Evolutionary conservation across 129 eudicot species (phyloP), one percentile per base, ranked within the genome.

Genomic region (Tanacetum coccineum): DNA sequence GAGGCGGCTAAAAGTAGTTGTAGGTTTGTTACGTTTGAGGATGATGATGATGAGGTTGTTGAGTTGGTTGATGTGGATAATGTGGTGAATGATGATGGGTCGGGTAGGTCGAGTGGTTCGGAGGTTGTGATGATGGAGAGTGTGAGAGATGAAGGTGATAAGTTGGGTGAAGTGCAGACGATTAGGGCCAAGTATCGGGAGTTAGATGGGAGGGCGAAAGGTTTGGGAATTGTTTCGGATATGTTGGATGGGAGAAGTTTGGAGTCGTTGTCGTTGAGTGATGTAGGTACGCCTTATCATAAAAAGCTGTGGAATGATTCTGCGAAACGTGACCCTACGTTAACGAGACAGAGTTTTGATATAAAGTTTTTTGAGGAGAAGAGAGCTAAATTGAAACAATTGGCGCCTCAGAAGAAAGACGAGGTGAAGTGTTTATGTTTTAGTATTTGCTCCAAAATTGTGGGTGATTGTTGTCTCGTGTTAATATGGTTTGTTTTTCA

Each of bases 101-200:
- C 83, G 0, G 78, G 81, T 73, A 64, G 78, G 20, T 81, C 83
- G 0, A 76, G 81, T 73, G 68, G 76, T 20, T 81, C 79, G 72
- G 84, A 75, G 30, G 71, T 81, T 74, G 85, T 77, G 8, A 62
- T 81, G 17, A 70, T 62, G 74, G 84, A 65, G 25, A 56, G n/a
- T 32, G 73, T 47, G 32, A 59, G 5, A 45, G 70, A 19, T 13
- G 40, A 78, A 60, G 74, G 30, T 9, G 20, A 69, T 13, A 77
- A 66, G 45, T 46, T 71, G 45, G 62, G 63, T 36, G 80, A 75
- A 64, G n/a, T 78, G 47, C 75, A 47, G 59, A 62, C 70, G 66
- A 69, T 70, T 19, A 30, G 62, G 67, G 83, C 69, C 0, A 76
- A 70, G 32, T 47, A 39, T 9, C 65, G 20, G 72, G 72, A 76